These are phyloP conservation scores for Colletotrichum brevisporum DNA, from an alignment of 2,329 filamentous ascomycete species.

Conservation along the genomic window DNA sequence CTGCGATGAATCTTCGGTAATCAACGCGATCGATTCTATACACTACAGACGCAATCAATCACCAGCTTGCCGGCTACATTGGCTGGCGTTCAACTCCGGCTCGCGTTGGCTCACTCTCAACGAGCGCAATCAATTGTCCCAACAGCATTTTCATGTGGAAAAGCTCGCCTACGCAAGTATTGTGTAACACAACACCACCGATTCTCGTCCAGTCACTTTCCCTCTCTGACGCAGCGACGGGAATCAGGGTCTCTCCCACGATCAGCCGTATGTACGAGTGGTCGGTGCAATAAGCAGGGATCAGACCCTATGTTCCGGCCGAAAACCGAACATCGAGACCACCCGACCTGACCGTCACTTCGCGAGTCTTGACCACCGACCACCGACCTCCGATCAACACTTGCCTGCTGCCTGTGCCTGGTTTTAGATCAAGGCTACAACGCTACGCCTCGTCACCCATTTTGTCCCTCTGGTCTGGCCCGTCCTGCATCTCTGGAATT, in stretches of 20 bases:
- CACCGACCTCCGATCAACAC: slow-evolving; percentile 1
- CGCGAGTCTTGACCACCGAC: not conserved
- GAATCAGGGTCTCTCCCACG: not conserved
- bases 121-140: not conserved
- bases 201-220: slow-evolving; percentile 6
- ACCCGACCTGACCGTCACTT: not conserved
- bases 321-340: slow-evolving; percentile 14
- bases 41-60: not conserved
- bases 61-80: not conserved
- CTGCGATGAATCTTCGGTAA: no score
- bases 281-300: slow-evolving; percentile 17
- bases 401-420: slow-evolving; percentile 10
- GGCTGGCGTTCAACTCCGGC: not conserved
- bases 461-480: not conserved
- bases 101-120: not conserved
- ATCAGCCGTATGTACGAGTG: not conserved
- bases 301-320: slow-evolving; percentile 30
- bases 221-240: not conserved
- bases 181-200: slow-evolving; percentile 10
- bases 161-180: not conserved
- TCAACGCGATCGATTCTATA: not conserved
- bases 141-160: not conserved
- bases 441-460: not conserved
- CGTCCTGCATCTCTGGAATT: slow-evolving; percentile 6
- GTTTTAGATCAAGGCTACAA: not conserved